These are phyloP conservation scores for Lanmaoa pseudosensibilis DNA, from an alignment of 768 basidiomycete genomes.

Conservation along the genomic window DNA sequence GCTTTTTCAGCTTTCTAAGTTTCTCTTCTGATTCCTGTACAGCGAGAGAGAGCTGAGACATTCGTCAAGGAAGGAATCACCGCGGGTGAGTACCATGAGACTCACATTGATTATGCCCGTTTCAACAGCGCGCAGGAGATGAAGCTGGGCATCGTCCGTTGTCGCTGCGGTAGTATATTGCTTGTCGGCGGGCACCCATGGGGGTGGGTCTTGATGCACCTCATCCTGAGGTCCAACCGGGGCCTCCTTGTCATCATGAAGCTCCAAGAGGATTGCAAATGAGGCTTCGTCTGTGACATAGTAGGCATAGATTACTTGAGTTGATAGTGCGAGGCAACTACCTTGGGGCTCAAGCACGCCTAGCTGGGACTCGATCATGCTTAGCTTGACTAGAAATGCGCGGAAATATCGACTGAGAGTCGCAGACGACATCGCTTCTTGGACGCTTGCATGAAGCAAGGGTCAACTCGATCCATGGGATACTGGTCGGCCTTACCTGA, in stretches of 20 bases:
- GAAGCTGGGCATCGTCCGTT: conserved; percentile 66
- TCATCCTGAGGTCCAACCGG: conserved; percentile 46
- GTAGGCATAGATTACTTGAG: background rate
- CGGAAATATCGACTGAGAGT: conserved; percentile 76
- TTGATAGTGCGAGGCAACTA: conserved; percentile 22
- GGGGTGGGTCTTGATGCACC: conserved; percentile 57
- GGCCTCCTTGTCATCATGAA: conserved; percentile 65
- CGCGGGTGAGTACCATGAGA: background rate
- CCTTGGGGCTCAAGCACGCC: conserved; percentile 57
- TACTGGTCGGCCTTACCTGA: conserved; percentile 43
- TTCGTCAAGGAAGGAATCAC: conserved; percentile 1
- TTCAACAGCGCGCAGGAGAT: conserved; percentile 77
- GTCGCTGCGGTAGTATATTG: conserved; percentile 68
- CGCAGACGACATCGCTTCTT: conserved; percentile 63
- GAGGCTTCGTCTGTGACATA: conserved; percentile 60
- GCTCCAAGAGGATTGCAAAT: conserved; percentile 81
- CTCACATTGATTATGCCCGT: conserved; percentile 80
- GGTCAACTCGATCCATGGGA: background rate
- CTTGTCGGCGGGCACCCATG: conserved; percentile 75
- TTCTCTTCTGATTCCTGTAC: conserved; percentile 82
- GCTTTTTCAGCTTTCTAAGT: conserved; percentile 32
- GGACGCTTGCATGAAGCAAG: conserved; percentile 48
- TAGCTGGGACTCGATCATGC: conserved; percentile 72
- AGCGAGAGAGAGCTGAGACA: conserved; percentile 62
- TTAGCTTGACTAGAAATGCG: conserved; percentile 79